Conservation (phyloP, 805 yeast genomes). For the Ogataea glucozyma region DNA sequence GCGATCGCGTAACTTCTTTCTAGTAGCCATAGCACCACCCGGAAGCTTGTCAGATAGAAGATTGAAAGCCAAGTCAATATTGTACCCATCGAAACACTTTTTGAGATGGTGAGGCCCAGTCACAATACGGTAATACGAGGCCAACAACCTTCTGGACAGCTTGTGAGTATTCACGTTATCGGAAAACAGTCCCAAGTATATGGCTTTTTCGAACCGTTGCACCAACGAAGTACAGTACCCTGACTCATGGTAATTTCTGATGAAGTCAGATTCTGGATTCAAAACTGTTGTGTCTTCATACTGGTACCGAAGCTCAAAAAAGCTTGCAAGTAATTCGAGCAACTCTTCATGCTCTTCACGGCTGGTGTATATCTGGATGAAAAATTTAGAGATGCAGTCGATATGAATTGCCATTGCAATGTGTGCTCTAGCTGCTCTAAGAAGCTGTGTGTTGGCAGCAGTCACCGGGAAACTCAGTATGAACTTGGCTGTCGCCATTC, state of each 20-base stretch:
- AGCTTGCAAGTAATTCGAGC: constrained; percentile 41
- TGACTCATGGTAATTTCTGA: constrained; percentile 21
- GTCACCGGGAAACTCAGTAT: constrained; percentile 35
- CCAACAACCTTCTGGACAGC: constrained; percentile 45
- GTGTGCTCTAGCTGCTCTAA: constrained; percentile 37
- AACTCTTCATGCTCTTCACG: constrained; percentile 32
- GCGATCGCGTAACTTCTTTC: constrained; percentile 58
- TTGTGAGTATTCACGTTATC: constrained; percentile 52
- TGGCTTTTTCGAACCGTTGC: constrained; percentile 49
- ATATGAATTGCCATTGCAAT: constrained; percentile 42
- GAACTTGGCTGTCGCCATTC: constrained; percentile 39
- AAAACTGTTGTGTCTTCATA: constrained; percentile 13
- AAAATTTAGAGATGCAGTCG: constrained; percentile 37
- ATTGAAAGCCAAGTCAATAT: constrained; percentile 41
- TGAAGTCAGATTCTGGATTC: background rate
- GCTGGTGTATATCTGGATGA: constrained; percentile 25
- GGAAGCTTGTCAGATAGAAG: constrained; percentile 59
- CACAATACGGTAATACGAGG: constrained; percentile 25
- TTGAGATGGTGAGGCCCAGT: constrained; percentile 23
- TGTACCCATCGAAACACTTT: constrained; percentile 31
- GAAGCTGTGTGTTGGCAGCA: constrained; percentile 32
- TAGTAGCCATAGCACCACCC: constrained; percentile 73
- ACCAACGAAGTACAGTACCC: constrained; percentile 37
- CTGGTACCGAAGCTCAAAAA: constrained; percentile 39
- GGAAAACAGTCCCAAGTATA: constrained; percentile 52